These are phyloP conservation scores for Huntiella abstrusa DNA, from an alignment of 2,329 filamentous ascomycete genomes.

Conservation along the genomic window DNA sequence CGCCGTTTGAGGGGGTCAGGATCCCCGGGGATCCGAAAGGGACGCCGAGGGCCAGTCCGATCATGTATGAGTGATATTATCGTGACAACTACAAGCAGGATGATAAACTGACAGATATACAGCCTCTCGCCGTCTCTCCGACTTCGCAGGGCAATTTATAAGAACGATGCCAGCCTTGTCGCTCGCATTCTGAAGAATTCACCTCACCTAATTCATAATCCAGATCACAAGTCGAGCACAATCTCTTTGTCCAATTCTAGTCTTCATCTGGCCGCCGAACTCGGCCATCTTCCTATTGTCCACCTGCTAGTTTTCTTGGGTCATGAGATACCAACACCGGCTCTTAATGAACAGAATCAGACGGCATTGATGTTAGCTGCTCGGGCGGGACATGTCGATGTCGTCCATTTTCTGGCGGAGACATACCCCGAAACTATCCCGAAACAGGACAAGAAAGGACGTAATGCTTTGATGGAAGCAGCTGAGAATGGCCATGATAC, in stretches of 20 bases:
- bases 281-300: slow-evolving; percentile 52
- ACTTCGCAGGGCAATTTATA: slow-evolving; percentile 63
- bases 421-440: slow-evolving; percentile 43
- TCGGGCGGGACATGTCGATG: slow-evolving; percentile 47
- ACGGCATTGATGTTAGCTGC: slow-evolving; percentile 70
- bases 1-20: not conserved
- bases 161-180: slow-evolving; percentile 53
- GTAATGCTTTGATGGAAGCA: slow-evolving; percentile 55
- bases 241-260: slow-evolving; percentile 59
- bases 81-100: not conserved
- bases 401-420: slow-evolving; percentile 52
- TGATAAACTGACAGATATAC: not conserved
- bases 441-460: slow-evolving; percentile 45
- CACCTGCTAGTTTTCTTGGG: slow-evolving; percentile 51
- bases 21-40: not conserved
- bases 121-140: slow-evolving; percentile 50
- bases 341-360: slow-evolving; percentile 60
- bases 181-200: slow-evolving; percentile 58
- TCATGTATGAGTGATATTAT: not conserved
- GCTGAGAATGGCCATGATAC: slow-evolving; percentile 42
- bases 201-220: slow-evolving; percentile 55
- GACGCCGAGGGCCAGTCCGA: not conserved
- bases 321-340: slow-evolving; percentile 55
- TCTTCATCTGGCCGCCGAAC: slow-evolving; percentile 59
- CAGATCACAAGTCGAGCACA: slow-evolving; percentile 41